phyloP scores from a whole-genome alignment of 108 stramenopile species.

The Aurantiochytrium sp. region DNA sequence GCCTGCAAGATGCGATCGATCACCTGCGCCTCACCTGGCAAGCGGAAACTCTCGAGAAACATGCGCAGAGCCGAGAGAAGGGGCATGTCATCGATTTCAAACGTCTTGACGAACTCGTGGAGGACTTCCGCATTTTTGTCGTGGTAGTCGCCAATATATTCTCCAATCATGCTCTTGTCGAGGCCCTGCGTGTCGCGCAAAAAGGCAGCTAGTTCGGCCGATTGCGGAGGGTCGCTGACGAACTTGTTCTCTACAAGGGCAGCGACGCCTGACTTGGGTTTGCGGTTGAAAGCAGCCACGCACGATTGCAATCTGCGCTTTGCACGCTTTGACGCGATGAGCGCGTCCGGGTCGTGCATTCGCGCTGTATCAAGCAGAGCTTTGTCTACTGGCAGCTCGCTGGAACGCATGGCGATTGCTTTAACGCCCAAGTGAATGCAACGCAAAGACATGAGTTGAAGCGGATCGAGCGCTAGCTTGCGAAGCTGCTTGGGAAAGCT shows the following conservation, averaged over 20 bases:
- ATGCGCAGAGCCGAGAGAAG: conserved; percentile 72
- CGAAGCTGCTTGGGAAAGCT: conserved; percentile 37
- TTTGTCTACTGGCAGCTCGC: background rate
- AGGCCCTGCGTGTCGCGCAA: conserved; percentile 71
- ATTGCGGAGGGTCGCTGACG: background rate
- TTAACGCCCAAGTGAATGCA: conserved; percentile 78
- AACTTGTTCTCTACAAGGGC: background rate
- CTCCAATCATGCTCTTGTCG: conserved; percentile 74
- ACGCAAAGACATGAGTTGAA: conserved; percentile 73
- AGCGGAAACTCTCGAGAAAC: conserved; percentile 71
- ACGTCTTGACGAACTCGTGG: conserved; percentile 51
- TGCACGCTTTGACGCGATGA: conserved; percentile 21
- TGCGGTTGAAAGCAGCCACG: conserved; percentile 51
- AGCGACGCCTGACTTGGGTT: background rate
- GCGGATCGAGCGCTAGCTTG: conserved; percentile 54
- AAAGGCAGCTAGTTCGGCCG: conserved; percentile 60
- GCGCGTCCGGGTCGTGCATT: conserved; percentile 22
- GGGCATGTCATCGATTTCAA: conserved; percentile 57
- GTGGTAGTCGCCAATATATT: conserved; percentile 75
- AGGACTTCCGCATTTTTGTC: conserved; percentile 77
- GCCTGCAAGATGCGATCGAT: conserved; percentile 92
- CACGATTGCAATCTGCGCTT: conserved; percentile 67
- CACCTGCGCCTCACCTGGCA: conserved; percentile 94
- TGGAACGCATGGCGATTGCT: conserved; percentile 51
- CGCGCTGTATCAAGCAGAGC: background rate